Base-by-base conservation (phyloP, 805 yeast genomes). In the Hanseniaspora jakobsenii region DNA sequence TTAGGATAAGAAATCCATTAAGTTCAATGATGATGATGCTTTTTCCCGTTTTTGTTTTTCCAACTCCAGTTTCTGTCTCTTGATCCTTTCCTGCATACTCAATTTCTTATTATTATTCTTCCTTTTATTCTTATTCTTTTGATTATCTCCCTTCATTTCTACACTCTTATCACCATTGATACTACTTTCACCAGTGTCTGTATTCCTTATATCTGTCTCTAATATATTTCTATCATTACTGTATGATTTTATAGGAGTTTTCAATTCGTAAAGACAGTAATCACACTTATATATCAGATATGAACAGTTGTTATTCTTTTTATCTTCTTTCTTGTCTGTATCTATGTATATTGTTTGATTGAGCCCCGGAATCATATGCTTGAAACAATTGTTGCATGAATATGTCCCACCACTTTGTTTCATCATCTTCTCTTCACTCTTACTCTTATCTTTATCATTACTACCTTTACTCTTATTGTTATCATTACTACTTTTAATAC, bases 1-100 rank as follows among this genome's bases (percentile, higher is more conserved):
- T 42, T 29, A 42, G 8, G 38, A 32, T 23, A 42, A 19, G 17
- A 42, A 42, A 34, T 42, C 46, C 39, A 42, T 35, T 7, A 42
- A 22, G 16, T 42, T 42, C 27, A 42, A 19, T 8, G 46, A 42
- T 5, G 40, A 37, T 19, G 28, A n/a, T 7, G 38, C 10, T 23
- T 19, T 22, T 6, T 21, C 17, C 35, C n/a, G n/a, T n/a, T n/a
- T n/a, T n/a, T n/a, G n/a, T n/a, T n/a, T n/a, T n/a, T n/a, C n/a
- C n/a, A n/a, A n/a, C n/a, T n/a, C n/a, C n/a, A n/a, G n/a, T n/a
- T n/a, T n/a, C n/a, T n/a, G n/a, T n/a, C n/a, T n/a, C n/a, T n/a
- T n/a, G n/a, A n/a, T n/a, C n/a, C n/a, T n/a, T n/a, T n/a, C n/a
- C n/a, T n/a, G n/a, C n/a, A n/a, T 29, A 14, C 19, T 32, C 18